These are phyloP conservation scores for Vitis hybrid DNA, from an alignment of 177 flowering plant species.

Conservation along the genomic window DNA sequence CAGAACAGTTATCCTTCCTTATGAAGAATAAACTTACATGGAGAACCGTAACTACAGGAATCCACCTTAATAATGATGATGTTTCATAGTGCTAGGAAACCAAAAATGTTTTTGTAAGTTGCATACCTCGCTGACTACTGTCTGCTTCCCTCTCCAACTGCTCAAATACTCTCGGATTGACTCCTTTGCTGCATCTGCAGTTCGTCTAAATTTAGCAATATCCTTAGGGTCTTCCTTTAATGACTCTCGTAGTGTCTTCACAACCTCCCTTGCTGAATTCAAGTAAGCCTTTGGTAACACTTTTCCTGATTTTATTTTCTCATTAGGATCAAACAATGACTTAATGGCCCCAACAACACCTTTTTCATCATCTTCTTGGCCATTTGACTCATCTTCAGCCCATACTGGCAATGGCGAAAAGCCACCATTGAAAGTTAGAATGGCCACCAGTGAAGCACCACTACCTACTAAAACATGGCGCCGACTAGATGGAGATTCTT, in stretches of 20 bases:
- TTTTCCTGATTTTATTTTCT: constrained; percentile 85
- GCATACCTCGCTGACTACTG: constrained; percentile 60
- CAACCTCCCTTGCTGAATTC: constrained; percentile 87
- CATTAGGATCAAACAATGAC: constrained; percentile 84
- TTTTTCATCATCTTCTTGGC: constrained; percentile 34
- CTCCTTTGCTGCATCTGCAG: constrained; percentile 96
- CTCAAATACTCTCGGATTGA: constrained; percentile 78
- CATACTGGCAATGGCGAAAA: constrained; percentile 31
- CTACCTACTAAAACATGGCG: constrained; percentile 27
- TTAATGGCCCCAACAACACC: constrained; percentile 60
- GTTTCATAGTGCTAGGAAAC: no score
- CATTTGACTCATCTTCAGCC: constrained; percentile 49
- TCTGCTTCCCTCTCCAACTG: constrained; percentile 71
- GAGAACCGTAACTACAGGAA: not conserved
- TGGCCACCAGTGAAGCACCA: constrained; percentile 34
- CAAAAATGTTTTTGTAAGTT: not conserved
- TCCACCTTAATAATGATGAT: not conserved
- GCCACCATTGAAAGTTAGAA: constrained; percentile 27
- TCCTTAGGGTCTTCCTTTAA: constrained; percentile 79
- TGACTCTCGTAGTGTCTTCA: constrained; percentile 80
- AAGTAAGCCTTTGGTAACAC: constrained; percentile 88
- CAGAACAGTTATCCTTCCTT: no score
- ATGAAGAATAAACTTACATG: no score
- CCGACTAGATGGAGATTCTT: constrained; percentile 27
- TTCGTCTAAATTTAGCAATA: constrained; percentile 71